Base-by-base conservation (phyloP, 1,139 yeast genomes). In the Sugiyamaella pinicola region DNA sequence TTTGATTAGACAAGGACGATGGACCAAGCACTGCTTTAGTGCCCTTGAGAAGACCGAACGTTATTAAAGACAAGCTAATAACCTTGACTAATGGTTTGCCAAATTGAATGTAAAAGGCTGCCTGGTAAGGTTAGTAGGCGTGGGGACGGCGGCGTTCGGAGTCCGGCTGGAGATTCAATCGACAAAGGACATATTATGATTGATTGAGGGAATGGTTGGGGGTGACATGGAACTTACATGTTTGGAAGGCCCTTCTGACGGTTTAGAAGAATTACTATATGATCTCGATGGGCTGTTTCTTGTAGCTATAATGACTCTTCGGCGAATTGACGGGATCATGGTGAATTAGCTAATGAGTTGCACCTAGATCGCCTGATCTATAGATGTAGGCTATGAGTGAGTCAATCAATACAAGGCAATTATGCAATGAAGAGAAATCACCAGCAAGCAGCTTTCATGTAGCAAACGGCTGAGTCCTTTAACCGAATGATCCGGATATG, bases 11-110 rank as follows among this genome's bases (percentile, higher is more conserved):
- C n/a, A n/a, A n/a, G n/a, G 31, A 26, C 31, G 38, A 34, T 2
- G 40, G 17, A 18, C 17, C 28, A 17, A 45, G 35, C 4, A 40
- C 49, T 9, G 17, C 24, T 29, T 46, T 46, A n/a, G 38, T 31
- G 13, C 49, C 55, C 40, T 58, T 55, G n/a, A 63, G 52, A 1
- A 46, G 47, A 22, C 55, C 57, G 37, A 60, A 61, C 5, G 66
- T 63, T 7, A 44, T 47, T 9, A 58, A 45, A 4, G 63, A 57
- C 17, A 60, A 48, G 39, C 50, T 55, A 15, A 62, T 48, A 31
- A 61, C 57, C 31, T 51, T 54, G 43, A 57, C 48, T 49, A 61
- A 47, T 9, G 66, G 64, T 44, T 47, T 52, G 46, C 64, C 64
- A 44, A 54, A 63, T 10, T 61, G 57, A 6, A 47, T 48, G 54